Conservation (phyloP, 352 stramenopile genomes). For the Phytophthora rubi region DNA sequence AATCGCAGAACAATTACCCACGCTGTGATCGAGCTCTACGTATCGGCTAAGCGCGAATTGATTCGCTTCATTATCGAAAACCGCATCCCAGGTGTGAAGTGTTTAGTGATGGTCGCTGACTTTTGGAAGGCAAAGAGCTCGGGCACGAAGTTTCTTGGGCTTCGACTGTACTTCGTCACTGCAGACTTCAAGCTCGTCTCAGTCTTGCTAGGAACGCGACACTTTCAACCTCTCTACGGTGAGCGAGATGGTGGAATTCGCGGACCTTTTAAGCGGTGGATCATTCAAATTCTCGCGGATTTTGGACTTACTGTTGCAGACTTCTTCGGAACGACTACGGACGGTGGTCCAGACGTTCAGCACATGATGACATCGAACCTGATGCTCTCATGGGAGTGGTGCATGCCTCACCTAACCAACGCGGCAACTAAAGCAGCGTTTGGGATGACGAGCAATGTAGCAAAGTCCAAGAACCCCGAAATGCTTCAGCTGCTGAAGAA, state of each 20-base stretch:
- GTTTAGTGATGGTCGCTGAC: constrained; percentile 5
- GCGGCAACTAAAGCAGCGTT: constrained; percentile 7
- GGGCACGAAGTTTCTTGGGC: constrained; percentile 3
- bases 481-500: constrained; percentile 7
- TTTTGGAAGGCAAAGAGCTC: constrained; percentile 8
- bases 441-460: not conserved
- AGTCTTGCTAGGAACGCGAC: constrained; percentile 5
- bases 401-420: constrained; percentile 4
- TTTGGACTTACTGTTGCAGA: constrained; percentile 1
- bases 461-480: not conserved
- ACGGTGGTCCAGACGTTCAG: not conserved
- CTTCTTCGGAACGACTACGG: constrained; percentile 4
- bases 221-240: constrained; percentile 7
- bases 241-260: constrained; percentile 2
- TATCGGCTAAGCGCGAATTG: not conserved
- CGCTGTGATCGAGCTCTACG: constrained; percentile 11
- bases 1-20: constrained; percentile 4
- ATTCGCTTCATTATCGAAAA: not conserved
- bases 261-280: constrained; percentile 4
- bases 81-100: not conserved
- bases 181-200: not conserved
- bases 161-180: not conserved
- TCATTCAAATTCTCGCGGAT: not conserved
- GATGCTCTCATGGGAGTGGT: constrained; percentile 4
- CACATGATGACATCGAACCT: constrained; percentile 6